phyloP scores from a whole-genome alignment of 371 early-diverging fungal species.

The Apophysomyces sp. region DNA sequence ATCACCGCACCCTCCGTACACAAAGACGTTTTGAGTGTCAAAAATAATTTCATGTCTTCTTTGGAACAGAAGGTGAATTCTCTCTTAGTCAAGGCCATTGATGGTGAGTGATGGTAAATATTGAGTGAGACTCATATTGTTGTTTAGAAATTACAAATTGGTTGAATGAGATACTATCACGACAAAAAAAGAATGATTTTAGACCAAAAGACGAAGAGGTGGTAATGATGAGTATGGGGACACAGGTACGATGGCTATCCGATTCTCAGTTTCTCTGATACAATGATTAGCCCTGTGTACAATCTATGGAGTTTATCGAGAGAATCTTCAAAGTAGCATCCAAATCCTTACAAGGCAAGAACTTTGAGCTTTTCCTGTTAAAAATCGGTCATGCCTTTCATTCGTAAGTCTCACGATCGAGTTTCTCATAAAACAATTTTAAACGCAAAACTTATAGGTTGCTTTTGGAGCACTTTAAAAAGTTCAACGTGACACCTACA shows the following conservation, averaged over 20 bases:
- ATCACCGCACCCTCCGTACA: slow-evolving; percentile 77
- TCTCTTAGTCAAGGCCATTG: slow-evolving; percentile 77
- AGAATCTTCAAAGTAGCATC: slow-evolving; percentile 58
- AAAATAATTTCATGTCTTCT: slow-evolving; percentile 83
- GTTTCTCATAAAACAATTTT: background rate
- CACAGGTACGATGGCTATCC: slow-evolving; percentile 41
- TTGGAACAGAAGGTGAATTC: slow-evolving; percentile 79
- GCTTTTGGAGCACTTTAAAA: slow-evolving; percentile 90
- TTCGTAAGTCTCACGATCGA: slow-evolving; percentile 47
- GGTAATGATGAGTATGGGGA: slow-evolving; percentile 71
- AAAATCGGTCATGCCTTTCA: slow-evolving; percentile 84
- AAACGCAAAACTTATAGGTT: slow-evolving; percentile 45
- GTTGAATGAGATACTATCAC: slow-evolving; percentile 58
- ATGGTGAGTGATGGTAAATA: slow-evolving; percentile 31
- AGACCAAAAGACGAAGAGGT: slow-evolving; percentile 84
- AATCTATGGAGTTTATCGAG: slow-evolving; percentile 67
- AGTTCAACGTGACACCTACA: slow-evolving; percentile 76
- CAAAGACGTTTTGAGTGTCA: slow-evolving; percentile 77
- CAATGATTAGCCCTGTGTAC: slow-evolving; percentile 61
- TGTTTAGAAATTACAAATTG: slow-evolving; percentile 49
- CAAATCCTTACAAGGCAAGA: slow-evolving; percentile 74
- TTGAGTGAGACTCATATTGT: background rate
- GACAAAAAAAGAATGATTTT: slow-evolving; percentile 76
- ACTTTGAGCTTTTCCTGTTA: slow-evolving; percentile 71
- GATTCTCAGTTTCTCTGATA: background rate